Percentiles rank a stretch among this genome's conserved stretches.
Evolutionary conservation across 768 basidiomycete species (phyloP).

Genomic region (Phallus indusiatus): DNA sequence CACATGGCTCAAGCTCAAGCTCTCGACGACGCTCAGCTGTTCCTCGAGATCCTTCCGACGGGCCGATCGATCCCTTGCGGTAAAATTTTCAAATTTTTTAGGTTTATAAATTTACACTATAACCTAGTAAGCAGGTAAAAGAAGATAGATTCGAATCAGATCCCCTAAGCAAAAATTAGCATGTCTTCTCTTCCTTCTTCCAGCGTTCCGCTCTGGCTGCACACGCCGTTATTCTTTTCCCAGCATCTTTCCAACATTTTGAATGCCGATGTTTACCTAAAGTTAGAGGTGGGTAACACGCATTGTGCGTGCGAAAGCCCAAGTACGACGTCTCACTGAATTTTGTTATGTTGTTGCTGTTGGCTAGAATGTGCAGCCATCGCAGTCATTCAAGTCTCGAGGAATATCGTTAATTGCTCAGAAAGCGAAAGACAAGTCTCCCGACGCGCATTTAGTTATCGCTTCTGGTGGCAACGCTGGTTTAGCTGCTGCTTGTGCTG

Average conservation of each 20-base stretch:
- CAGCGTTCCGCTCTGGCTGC: conserved; percentile 35
- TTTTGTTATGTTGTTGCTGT: background rate
- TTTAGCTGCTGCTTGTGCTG: conserved; percentile 57
- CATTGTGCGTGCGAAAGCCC: background rate
- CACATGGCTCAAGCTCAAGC: too few species aligned
- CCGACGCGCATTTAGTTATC: conserved; percentile 49
- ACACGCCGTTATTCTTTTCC: conserved; percentile 61
- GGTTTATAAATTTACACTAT: too few species aligned
- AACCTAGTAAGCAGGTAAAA: too few species aligned
- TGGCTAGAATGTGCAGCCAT: conserved; percentile 57
- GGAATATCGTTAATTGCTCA: conserved; percentile 58
- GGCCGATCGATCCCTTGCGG: too few species aligned
- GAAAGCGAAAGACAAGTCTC: conserved; percentile 35
- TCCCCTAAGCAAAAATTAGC: background rate
- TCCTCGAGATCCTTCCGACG: too few species aligned
- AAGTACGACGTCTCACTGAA: background rate
- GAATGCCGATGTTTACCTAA: conserved; percentile 51
- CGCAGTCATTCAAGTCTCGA: conserved; percentile 70
- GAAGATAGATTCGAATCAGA: too few species aligned
- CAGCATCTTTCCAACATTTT: conserved; percentile 43
- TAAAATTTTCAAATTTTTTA: too few species aligned
- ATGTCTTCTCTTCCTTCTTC: background rate
- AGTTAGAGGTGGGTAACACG: conserved; percentile 73
- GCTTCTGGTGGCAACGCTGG: conserved; percentile 82
- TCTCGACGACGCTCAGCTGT: too few species aligned